Percentiles rank a stretch among this genome's conserved stretches.
These are phyloP conservation scores for Pezicula carpinea DNA, from an alignment of 2,329 filamentous ascomycete species.

Conservation along the genomic window DNA sequence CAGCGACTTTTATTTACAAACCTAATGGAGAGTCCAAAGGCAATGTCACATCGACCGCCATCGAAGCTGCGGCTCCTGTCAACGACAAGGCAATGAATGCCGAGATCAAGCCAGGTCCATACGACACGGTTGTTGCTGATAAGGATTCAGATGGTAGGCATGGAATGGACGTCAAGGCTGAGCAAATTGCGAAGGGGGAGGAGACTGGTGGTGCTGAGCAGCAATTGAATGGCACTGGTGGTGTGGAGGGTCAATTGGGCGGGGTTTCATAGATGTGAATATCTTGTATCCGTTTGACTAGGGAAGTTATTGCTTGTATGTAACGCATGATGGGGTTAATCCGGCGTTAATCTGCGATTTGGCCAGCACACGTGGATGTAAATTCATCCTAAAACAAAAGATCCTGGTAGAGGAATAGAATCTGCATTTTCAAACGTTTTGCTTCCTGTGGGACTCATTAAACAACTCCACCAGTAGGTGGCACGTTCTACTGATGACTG, in stretches of 20 bases:
- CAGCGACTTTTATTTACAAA: conserved; percentile 15
- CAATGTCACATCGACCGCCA: conserved; percentile 12
- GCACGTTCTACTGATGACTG: too few relatives aligned
- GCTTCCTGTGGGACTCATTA: too few relatives aligned
- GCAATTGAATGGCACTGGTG: conserved; percentile 12
- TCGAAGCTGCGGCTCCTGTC: conserved; percentile 18
- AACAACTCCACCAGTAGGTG: too few relatives aligned
- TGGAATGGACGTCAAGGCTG: conserved; percentile 18
- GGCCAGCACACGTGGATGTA: too few relatives aligned
- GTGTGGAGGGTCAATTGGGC: conserved; percentile 16
- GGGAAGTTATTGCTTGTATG: too few relatives aligned
- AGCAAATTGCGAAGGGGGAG: conserved; percentile 20
- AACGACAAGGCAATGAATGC: conserved; percentile 6
- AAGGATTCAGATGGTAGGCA: conserved; percentile 5
- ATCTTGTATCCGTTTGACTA: too few relatives aligned
- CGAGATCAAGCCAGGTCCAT: conserved; percentile 20
- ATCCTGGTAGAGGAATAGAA: too few relatives aligned
- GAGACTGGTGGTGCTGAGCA: conserved; percentile 13
- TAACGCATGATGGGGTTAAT: too few relatives aligned
- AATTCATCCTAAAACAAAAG: too few relatives aligned
- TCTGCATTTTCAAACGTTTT: too few relatives aligned
- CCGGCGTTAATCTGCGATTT: too few relatives aligned
- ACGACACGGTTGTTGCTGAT: conserved; percentile 15
- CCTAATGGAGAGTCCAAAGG: conserved; percentile 19
- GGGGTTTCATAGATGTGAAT: conserved; percentile 9